Percentiles rank a stretch among this genome's conserved stretches.
Evolutionary conservation across 192 early-diverging fungal species (phyloP).

Genomic region (Obelidium mucronatum): DNA sequence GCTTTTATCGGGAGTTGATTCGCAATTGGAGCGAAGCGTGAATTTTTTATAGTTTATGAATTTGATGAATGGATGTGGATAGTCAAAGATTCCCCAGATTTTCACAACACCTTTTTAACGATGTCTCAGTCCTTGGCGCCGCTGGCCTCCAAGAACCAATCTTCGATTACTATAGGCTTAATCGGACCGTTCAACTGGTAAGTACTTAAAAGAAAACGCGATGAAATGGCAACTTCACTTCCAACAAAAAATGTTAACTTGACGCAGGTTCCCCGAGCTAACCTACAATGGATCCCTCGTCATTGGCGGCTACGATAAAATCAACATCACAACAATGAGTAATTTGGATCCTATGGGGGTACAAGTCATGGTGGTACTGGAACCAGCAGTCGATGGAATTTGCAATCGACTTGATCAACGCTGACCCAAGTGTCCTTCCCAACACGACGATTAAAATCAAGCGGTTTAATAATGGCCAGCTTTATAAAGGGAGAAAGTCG

Average conservation of each 20-base stretch:
- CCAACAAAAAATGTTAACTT: too few species aligned
- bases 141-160: too few species aligned
- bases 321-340: background rate
- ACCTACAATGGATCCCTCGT: background rate
- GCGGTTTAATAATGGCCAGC: background rate
- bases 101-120: too few species aligned
- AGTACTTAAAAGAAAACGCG: too few species aligned
- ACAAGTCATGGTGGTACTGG: conserved; percentile 1
- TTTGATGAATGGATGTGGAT: too few species aligned
- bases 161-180: too few species aligned
- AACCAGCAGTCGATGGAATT: background rate
- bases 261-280: background rate
- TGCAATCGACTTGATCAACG: conserved; percentile 7
- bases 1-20: conserved; percentile 48
- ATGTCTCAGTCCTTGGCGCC: too few species aligned
- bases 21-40: conserved; percentile 39
- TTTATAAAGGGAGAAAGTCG: background rate
- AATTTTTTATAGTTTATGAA: conserved; percentile 1
- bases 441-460: conserved; percentile 16
- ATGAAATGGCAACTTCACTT: too few species aligned
- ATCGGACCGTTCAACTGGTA: too few species aligned
- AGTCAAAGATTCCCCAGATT: too few species aligned
- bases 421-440: conserved; percentile 4
- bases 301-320: background rate
- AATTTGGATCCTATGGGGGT: background rate